Evolutionary conservation across 805 yeast species (phyloP).

Genomic region (Lipomyces yamadae): DNA sequence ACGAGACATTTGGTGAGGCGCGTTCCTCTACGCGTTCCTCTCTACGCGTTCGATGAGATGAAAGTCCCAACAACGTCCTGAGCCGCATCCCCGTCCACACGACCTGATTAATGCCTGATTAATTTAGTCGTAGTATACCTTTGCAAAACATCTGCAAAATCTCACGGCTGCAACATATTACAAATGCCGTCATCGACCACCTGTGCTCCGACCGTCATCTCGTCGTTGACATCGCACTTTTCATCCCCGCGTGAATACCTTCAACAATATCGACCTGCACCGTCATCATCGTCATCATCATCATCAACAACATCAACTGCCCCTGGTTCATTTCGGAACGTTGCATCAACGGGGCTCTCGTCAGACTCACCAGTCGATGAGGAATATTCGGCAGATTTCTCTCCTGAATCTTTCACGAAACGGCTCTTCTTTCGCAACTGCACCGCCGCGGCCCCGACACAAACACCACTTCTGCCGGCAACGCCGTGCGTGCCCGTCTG

Average conservation of each 20-base stretch:
- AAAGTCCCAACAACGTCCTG: too few species aligned
- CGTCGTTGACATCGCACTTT: slow-evolving; percentile 13
- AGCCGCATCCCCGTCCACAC: too few species aligned
- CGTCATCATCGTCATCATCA: not conserved
- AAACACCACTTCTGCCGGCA: slow-evolving; percentile 27
- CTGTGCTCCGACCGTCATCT: slow-evolving; percentile 4
- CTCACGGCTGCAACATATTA: not conserved
- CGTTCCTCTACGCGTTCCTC: too few species aligned
- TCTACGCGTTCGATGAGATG: too few species aligned
- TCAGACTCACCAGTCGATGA: slow-evolving; percentile 13
- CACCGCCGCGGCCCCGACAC: slow-evolving; percentile 4
- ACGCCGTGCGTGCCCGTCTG: slow-evolving; percentile 33
- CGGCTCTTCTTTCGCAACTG: slow-evolving; percentile 4
- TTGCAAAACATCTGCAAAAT: not conserved
- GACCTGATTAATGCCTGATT: not conserved
- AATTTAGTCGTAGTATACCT: not conserved
- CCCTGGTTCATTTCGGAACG: slow-evolving; percentile 10
- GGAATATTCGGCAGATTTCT: slow-evolving; percentile 34
- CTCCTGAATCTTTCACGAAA: slow-evolving; percentile 33
- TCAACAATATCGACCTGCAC: not conserved
- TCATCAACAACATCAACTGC: not conserved
- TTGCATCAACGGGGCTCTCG: not conserved
- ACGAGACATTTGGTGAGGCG: too few species aligned
- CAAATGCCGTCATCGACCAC: not conserved
- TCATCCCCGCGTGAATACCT: slow-evolving; percentile 14